A percentile compares a stretch with the other conserved stretches of the same genome.
phyloP scores from a whole-genome alignment of 495 filamentous ascomycete genomes.

The Tuber aestivum region DNA sequence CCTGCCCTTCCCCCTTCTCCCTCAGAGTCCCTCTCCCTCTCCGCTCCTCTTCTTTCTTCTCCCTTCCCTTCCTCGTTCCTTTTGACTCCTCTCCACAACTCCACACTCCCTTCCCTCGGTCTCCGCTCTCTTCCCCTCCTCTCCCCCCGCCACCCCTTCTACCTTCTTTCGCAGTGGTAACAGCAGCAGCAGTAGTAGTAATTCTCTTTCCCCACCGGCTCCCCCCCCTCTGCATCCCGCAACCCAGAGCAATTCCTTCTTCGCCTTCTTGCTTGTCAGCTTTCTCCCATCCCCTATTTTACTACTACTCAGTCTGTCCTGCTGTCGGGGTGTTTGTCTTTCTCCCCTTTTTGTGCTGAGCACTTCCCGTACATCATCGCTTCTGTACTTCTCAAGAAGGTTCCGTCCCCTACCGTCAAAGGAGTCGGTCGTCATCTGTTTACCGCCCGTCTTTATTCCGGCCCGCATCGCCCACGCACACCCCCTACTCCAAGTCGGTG shows the following conservation, averaged over 20 bases:
- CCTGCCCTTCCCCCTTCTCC: slow-evolving; percentile 37
- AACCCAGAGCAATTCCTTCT: not conserved
- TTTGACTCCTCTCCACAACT: slow-evolving; percentile 44
- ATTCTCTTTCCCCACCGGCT: slow-evolving; percentile 5
- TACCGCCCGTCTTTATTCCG: slow-evolving; percentile 28
- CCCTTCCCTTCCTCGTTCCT: slow-evolving; percentile 53
- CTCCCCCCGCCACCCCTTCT: slow-evolving; percentile 29
- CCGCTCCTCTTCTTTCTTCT: slow-evolving; percentile 51
- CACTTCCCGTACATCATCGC: slow-evolving; percentile 30
- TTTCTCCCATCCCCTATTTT: slow-evolving; percentile 13
- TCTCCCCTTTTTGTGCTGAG: slow-evolving; percentile 35
- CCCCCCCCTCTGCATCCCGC: not conserved
- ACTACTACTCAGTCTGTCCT: slow-evolving; percentile 22
- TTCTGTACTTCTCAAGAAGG: slow-evolving; percentile 25
- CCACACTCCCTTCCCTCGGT: slow-evolving; percentile 43
- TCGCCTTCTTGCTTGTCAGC: slow-evolving; percentile 3
- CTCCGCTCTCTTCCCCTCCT: slow-evolving; percentile 25
- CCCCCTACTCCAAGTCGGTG: slow-evolving; percentile 16
- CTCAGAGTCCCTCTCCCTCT: slow-evolving; percentile 46
- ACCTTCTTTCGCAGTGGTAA: slow-evolving; percentile 40
- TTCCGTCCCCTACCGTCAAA: slow-evolving; percentile 7
- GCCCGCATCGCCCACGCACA: slow-evolving; percentile 22
- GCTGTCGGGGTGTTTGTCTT: slow-evolving; percentile 30
- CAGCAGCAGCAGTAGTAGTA: slow-evolving; percentile 24
- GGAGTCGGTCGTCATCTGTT: slow-evolving; percentile 18